Percentiles rank a stretch among this genome's conserved stretches.
These are phyloP conservation scores for Canavalia gladiata DNA, from an alignment of 306 rosid species.

Conservation along the genomic window DNA sequence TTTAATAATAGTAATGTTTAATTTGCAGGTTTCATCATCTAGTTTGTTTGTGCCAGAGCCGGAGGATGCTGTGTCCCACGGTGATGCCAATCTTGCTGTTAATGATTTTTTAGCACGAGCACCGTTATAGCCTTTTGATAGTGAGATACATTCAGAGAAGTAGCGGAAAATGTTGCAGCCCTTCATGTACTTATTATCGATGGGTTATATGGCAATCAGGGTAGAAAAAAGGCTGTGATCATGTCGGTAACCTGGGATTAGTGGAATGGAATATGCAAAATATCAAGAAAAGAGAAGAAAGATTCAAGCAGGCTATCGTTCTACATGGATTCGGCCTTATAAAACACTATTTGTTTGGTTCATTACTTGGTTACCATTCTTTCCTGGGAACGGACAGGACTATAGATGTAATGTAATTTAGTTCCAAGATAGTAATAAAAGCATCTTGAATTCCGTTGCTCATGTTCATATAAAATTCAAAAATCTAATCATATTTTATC, in stretches of 20 bases:
- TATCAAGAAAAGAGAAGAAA: background rate
- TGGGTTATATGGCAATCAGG: constrained; percentile 32
- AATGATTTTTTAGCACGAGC: constrained; percentile 88
- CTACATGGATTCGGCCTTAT: constrained; percentile 20
- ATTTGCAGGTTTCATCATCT: constrained; percentile 78
- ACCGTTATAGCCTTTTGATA: constrained; percentile 55
- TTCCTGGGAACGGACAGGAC: constrained; percentile 41
- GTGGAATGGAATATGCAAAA: background rate
- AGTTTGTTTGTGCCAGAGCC: constrained; percentile 88
- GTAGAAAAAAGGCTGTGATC: constrained; percentile 39
- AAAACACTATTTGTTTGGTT: constrained; percentile 2
- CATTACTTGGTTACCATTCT: constrained; percentile 50
- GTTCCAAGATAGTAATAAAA: constrained; percentile 44
- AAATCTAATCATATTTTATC: background rate
- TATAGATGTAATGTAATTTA: constrained; percentile 48
- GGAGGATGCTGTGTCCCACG: constrained; percentile 93
- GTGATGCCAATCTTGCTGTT: constrained; percentile 91
- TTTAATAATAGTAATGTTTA: background rate
- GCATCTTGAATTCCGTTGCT: background rate
- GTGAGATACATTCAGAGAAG: constrained; percentile 44
- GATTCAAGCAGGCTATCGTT: background rate
- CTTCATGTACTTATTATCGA: constrained; percentile 35
- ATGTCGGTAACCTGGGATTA: constrained; percentile 33
- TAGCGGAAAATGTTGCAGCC: constrained; percentile 52
- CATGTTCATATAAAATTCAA: background rate